These are phyloP conservation scores for Boletus eberwhitei DNA, from an alignment of 768 basidiomycete genomes.

Conservation along the genomic window DNA sequence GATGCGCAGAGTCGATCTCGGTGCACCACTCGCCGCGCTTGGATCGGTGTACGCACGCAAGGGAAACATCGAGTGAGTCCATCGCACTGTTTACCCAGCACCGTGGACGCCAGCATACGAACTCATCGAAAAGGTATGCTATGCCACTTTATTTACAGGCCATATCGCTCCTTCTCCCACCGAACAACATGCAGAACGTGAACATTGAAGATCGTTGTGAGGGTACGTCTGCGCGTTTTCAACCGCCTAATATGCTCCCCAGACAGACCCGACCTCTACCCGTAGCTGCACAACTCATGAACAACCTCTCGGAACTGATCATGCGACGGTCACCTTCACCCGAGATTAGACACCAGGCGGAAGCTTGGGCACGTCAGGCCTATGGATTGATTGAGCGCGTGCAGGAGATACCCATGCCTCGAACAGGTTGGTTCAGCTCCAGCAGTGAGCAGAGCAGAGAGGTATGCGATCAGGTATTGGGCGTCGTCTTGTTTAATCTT, in stretches of 20 bases:
- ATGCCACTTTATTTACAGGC: conserved; percentile 65
- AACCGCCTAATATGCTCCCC: background rate
- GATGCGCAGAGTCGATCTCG: conserved; percentile 58
- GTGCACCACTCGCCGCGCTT: conserved; percentile 65
- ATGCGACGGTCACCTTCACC: conserved; percentile 37
- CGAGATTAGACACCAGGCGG: conserved; percentile 43
- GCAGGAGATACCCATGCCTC: conserved; percentile 15
- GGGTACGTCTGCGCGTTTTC: conserved; percentile 36
- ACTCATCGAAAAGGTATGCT: conserved; percentile 45
- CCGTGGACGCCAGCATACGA: background rate
- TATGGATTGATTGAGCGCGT: conserved; percentile 33
- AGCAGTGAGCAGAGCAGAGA: conserved; percentile 27
- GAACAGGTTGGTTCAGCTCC: conserved; percentile 18
- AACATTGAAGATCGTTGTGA: conserved; percentile 53
- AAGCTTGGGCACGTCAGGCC: conserved; percentile 59
- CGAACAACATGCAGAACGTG: conserved; percentile 25
- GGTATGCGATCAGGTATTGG: conserved; percentile 53
- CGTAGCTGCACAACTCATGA: conserved; percentile 47
- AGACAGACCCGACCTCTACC: background rate
- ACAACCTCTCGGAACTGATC: conserved; percentile 43
- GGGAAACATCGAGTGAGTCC: conserved; percentile 45
- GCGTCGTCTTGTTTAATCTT: conserved; percentile 59
- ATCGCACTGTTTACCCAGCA: background rate
- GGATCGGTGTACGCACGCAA: conserved; percentile 56
- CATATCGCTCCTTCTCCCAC: conserved; percentile 55